phyloP scores from a whole-genome alignment of 2,329 filamentous ascomycete species.

The Colletotrichum falcatum region DNA sequence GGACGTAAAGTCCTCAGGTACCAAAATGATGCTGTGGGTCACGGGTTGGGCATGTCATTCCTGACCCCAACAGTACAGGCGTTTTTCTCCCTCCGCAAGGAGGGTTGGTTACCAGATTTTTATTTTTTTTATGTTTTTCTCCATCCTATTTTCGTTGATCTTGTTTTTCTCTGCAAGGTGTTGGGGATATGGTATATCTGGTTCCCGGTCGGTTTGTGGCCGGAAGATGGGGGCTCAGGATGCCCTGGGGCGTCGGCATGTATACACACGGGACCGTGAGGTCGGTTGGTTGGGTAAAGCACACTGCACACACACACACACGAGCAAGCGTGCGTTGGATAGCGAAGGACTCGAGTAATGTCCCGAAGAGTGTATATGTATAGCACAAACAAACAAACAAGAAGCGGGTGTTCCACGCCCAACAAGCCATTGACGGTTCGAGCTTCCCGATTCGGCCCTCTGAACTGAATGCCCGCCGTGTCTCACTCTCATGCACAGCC shows the following conservation, averaged over 20 bases:
- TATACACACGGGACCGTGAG: conserved; percentile 30
- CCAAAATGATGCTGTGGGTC: conserved; percentile 16
- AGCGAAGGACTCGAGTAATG: neutral
- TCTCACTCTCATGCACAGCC: no score
- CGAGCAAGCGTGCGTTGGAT: neutral
- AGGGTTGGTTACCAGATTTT: conserved; percentile 9
- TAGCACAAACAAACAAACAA: conserved; percentile 4
- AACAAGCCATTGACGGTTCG: neutral
- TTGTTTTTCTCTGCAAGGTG: conserved; percentile 25
- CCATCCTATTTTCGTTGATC: no score
- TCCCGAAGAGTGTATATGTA: neutral
- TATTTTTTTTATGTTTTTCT: neutral
- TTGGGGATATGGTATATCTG: conserved; percentile 26
- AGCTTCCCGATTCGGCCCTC: no score
- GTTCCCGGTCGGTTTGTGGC: neutral
- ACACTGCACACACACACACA: neutral
- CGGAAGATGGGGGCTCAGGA: conserved; percentile 8
- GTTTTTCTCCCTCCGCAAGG: conserved; percentile 30
- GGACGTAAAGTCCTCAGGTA: conserved; percentile 24
- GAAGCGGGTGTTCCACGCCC: neutral
- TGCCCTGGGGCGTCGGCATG: conserved; percentile 21
- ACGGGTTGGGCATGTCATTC: conserved; percentile 18
- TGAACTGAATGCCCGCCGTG: no score
- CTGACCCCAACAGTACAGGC: conserved; percentile 23
- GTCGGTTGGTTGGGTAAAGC: neutral